Percentiles rank a stretch among this genome's conserved stretches.
Evolutionary conservation across 140 eudicot genomes (phyloP).

Genomic region (Oenanthe javanica): DNA sequence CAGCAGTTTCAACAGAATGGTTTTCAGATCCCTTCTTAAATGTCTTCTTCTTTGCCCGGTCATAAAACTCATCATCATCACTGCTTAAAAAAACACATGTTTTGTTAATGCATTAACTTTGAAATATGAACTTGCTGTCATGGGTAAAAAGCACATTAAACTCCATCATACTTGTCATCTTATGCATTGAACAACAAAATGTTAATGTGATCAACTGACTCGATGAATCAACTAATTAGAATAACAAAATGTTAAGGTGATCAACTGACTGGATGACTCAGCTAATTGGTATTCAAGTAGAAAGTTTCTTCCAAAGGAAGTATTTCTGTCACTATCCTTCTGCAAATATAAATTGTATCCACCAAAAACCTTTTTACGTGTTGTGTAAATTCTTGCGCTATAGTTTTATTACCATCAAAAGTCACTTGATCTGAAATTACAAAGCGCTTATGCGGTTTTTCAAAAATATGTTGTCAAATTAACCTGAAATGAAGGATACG

Average conservation of each 20-base stretch:
- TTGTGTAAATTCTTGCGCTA: not conserved
- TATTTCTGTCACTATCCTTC: not conserved
- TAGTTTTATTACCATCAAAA: not conserved
- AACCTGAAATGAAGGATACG: not conserved
- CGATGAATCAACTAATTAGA: not conserved
- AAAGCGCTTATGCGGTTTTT: not conserved
- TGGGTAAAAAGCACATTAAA: not conserved
- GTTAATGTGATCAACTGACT: not conserved
- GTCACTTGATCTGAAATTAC: not conserved
- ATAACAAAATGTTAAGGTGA: not conserved
- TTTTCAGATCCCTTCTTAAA: constrained; percentile 55
- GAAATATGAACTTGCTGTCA: not conserved
- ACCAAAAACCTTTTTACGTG: not conserved
- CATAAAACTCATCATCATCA: constrained; percentile 98
- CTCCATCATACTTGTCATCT: not conserved
- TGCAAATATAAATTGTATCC: not conserved
- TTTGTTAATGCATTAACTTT: not conserved
- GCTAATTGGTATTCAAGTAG: not conserved
- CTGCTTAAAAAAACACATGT: constrained; percentile 24
- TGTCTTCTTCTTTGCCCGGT: constrained; percentile 70
- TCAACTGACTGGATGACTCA: not conserved
- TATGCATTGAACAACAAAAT: not conserved
- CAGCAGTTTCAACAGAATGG: constrained; percentile 88
- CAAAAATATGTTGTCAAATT: not conserved
- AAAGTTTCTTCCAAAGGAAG: not conserved